Percentiles rank a stretch among this genome's conserved stretches.
These are phyloP conservation scores for Macadamia tetraphylla DNA, from an alignment of 164 flowering plant genomes.

Conservation along the genomic window DNA sequence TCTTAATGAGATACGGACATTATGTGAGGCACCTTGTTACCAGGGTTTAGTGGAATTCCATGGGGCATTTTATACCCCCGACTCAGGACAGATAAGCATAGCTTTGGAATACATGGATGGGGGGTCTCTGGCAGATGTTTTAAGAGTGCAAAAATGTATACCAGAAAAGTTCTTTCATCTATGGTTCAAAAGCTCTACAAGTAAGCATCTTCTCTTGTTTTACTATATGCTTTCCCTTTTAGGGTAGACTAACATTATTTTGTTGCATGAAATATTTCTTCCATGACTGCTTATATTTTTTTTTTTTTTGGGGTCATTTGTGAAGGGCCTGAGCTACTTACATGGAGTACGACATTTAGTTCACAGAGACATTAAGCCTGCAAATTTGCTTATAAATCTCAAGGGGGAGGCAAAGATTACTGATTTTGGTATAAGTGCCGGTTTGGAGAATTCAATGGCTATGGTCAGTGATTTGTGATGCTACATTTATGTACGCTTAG, in stretches of 20 bases:
- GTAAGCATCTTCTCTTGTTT: conserved; percentile 30
- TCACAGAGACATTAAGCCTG: conserved; percentile 99
- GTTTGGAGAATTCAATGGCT: conserved; percentile 92
- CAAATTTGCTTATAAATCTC: conserved; percentile 93
- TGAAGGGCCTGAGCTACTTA: conserved; percentile 84
- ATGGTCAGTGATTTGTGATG: conserved; percentile 51
- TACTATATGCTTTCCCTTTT: conserved; percentile 1
- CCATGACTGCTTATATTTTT: not conserved
- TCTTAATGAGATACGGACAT: conserved; percentile 85
- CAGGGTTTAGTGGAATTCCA: conserved; percentile 94
- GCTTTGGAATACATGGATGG: conserved; percentile 99
- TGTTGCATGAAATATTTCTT: conserved; percentile 3
- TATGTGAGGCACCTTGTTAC: conserved; percentile 92
- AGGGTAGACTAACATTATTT: not conserved
- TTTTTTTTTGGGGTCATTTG: conserved; percentile 5
- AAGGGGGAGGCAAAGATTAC: conserved; percentile 98
- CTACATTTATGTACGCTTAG: not conserved
- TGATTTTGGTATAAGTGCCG: conserved; percentile 99
- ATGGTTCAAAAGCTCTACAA: conserved; percentile 79
- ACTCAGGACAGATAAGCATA: conserved; percentile 97
- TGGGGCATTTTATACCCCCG: conserved; percentile 96
- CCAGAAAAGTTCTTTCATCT: conserved; percentile 83
- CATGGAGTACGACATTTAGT: conserved; percentile 93
- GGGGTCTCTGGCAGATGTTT: conserved; percentile 88
- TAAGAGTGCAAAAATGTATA: conserved; percentile 48